Evolutionary conservation across 1,284 basidiomycete species (phyloP), one percentile per base, ranked within the genome.

Genomic region (Leccinum brunneo-olivaceum): DNA sequence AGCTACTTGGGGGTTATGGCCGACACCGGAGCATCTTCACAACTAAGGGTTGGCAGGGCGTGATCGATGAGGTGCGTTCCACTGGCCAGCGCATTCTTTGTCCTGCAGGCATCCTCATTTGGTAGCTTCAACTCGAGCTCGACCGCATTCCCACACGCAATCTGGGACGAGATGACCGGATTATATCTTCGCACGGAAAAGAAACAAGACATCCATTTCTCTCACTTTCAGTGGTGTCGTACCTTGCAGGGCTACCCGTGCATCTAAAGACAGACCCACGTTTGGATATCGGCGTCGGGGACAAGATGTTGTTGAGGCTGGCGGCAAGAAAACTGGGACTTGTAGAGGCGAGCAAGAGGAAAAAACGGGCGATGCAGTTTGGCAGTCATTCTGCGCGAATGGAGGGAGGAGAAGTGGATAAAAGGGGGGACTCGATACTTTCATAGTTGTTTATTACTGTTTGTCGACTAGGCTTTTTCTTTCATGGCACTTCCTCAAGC

Each of bases 321-420:
- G 81, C 84, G 0, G 79, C 84, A 21, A 63, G 68, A 45, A 76
- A 76, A 47, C 56, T 89, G 14, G 90, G 91, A 0, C 67, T 95
- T 33, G 60, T 72, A 2, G 73, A 79, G 46, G 84, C 89, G 5
- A 83, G 82, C 43, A 53, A 53, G 39, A 71, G 90, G 49, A 90
- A 86, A 57, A 98, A 98, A 68, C 64, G 89, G 41, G 95, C 95
- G 5, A 98, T 98, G 86, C 95, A 98, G 61, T 98, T 98, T 69
- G 95, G 95, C 3, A 90, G 85, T 49, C 78, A 88, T 61, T 92
- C 90, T 37, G 92, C 93, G 4, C 80, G 93, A 56, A 93, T 98
- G 85, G 80, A 86, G 45, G 61, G 62, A 2, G 74, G 70, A 2
- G 68, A 65, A 6, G 70, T 66, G 3, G 75, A 82, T 53, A 69